These are phyloP conservation scores for Mycena haematopus DNA, from an alignment of 768 basidiomycete genomes.

Conservation along the genomic window DNA sequence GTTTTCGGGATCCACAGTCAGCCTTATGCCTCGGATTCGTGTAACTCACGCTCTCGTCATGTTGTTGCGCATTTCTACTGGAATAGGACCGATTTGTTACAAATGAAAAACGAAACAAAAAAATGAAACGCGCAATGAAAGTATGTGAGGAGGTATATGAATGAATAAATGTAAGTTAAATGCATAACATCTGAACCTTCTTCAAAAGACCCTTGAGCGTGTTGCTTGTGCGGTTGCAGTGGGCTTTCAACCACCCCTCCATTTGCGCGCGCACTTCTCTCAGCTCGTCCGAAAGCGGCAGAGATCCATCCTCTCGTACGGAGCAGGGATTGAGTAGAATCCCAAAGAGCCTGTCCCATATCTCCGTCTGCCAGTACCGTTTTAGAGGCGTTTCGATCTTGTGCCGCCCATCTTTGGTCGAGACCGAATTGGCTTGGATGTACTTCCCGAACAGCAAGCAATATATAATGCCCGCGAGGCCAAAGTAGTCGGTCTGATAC, in stretches of 20 bases:
- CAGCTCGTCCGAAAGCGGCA: slow-evolving; percentile 81
- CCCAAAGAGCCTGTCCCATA: slow-evolving; percentile 88
- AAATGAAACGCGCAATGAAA: neutral
- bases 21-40: slow-evolving; percentile 32
- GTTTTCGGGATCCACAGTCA: slow-evolving; percentile 32
- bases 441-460: slow-evolving; percentile 98
- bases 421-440: slow-evolving; percentile 75
- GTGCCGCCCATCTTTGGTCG: slow-evolving; percentile 49
- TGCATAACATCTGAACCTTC: slow-evolving; percentile 73
- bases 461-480: slow-evolving; percentile 92
- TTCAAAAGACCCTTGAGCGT: slow-evolving; percentile 83
- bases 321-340: slow-evolving; percentile 80
- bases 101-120: neutral
- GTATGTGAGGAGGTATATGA: neutral
- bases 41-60: slow-evolving; percentile 35
- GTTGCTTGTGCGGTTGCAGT: slow-evolving; percentile 85
- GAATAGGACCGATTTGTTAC: slow-evolving; percentile 31
- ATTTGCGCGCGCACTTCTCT: slow-evolving; percentile 73
- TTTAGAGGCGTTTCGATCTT: slow-evolving; percentile 83
- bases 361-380: slow-evolving; percentile 92
- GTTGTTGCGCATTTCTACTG: slow-evolving; percentile 36
- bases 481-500: slow-evolving; percentile 95
- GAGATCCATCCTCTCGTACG: slow-evolving; percentile 57
- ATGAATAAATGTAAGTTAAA: slow-evolving; percentile 26
- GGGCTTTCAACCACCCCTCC: slow-evolving; percentile 85